phyloP scores from a whole-genome alignment of 2,329 filamentous ascomycete species.

The Diaporthe sp. region DNA sequence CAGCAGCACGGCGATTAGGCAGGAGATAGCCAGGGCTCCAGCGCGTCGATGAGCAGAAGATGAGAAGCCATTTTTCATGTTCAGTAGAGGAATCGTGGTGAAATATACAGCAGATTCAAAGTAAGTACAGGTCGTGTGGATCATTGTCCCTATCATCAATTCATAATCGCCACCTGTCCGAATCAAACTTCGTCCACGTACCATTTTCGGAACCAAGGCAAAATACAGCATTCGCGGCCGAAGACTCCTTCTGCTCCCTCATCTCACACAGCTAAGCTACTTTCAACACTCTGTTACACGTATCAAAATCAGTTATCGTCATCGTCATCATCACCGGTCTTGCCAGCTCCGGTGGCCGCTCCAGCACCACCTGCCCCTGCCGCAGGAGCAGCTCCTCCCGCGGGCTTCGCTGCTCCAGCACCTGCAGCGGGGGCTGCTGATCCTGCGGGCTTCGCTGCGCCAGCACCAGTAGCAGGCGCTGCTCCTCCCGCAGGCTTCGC shows the following conservation, averaged over 20 bases:
- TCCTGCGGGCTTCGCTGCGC: neutral
- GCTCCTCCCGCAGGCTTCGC: neutral
- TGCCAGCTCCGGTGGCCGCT: neutral
- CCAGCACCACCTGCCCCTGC: neutral
- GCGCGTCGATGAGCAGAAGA: conserved; percentile 21
- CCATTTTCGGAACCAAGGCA: neutral
- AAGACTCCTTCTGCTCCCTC: conserved; percentile 3
- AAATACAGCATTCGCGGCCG: neutral
- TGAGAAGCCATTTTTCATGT: neutral
- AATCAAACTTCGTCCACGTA: neutral
- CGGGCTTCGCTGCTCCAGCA: neutral
- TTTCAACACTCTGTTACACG: neutral
- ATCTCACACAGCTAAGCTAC: neutral
- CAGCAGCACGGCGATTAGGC: conserved; percentile 88
- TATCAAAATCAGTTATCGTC: conserved; percentile 3
- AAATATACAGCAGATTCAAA: conserved; percentile 16
- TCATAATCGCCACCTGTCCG: neutral
- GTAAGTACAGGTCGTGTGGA: conserved; percentile 14
- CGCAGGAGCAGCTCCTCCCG: neutral
- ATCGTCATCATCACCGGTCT: neutral
- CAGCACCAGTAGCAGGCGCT: neutral
- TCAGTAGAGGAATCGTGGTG: conserved; percentile 11
- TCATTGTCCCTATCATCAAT: conserved; percentile 19
- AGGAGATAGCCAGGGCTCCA: conserved; percentile 57
- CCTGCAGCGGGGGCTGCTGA: neutral